phyloP scores from a whole-genome alignment of 495 filamentous ascomycete genomes.

The Aspergillus panamensis region DNA sequence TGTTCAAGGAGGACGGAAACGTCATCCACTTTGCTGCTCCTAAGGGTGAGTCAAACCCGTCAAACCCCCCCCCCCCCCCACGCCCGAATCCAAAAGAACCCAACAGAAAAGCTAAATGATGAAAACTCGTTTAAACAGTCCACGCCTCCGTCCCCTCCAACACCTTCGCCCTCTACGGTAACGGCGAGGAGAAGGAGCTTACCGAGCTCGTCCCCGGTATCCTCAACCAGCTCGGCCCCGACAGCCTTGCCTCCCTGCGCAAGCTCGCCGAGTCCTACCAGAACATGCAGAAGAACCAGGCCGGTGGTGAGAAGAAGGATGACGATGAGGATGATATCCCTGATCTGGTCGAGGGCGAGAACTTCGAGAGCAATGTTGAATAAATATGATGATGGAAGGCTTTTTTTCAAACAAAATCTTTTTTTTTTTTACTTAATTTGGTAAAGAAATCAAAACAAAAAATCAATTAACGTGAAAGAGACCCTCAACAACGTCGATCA shows the following conservation, averaged over 20 bases:
- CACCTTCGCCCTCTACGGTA: slow-evolving; percentile 98
- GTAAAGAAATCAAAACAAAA: slow-evolving; percentile 1
- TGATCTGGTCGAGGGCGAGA: slow-evolving; percentile 91
- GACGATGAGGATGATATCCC: slow-evolving; percentile 86
- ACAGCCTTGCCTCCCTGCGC: slow-evolving; percentile 94
- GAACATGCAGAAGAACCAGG: slow-evolving; percentile 95
- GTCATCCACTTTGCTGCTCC: slow-evolving; percentile 98
- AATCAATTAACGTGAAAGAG: not conserved
- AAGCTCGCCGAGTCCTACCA: slow-evolving; percentile 99
- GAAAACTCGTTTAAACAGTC: slow-evolving; percentile 53
- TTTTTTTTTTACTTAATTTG: not conserved
- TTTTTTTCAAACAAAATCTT: too few species aligned
- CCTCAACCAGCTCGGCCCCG: slow-evolving; percentile 97
- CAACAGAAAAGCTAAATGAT: not conserved
- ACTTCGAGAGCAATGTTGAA: slow-evolving; percentile 95
- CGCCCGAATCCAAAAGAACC: not conserved
- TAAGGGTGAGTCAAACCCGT: slow-evolving; percentile 64
- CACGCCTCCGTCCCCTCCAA: slow-evolving; percentile 95
- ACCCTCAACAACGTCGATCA: too few species aligned
- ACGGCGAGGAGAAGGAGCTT: slow-evolving; percentile 98
- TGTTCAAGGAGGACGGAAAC: slow-evolving; percentile 99
- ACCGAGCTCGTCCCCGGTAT: slow-evolving; percentile 99
- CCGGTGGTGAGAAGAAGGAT: slow-evolving; percentile 66
- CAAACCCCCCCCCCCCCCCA: too few species aligned
- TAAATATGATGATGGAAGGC: slow-evolving; percentile 42